Evolutionary conservation across 2,329 filamentous ascomycete genomes (phyloP).

Genomic region (Zalaria sp.): DNA sequence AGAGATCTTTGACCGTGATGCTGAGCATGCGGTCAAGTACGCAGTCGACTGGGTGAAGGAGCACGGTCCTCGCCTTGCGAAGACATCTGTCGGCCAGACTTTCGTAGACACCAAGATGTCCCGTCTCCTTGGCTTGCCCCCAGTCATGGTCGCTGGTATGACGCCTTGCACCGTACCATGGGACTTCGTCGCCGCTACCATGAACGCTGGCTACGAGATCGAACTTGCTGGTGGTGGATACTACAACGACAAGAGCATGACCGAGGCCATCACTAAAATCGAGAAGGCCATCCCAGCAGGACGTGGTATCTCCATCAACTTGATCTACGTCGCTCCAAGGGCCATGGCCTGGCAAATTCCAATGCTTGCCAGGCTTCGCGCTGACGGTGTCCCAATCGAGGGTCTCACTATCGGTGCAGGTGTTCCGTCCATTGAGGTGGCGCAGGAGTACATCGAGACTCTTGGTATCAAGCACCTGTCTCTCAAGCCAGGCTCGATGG

Average conservation of each 20-base stretch:
- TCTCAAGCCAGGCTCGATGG: conserved; percentile 84
- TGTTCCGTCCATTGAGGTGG: conserved; percentile 85
- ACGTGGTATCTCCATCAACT: conserved; percentile 75
- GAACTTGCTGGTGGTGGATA: conserved; percentile 85
- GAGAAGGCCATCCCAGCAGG: conserved; percentile 72
- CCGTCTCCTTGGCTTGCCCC: conserved; percentile 68
- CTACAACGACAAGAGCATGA: conserved; percentile 72
- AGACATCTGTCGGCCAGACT: conserved; percentile 75
- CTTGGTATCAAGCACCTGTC: conserved; percentile 83
- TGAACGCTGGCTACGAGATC: conserved; percentile 91
- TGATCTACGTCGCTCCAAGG: conserved; percentile 81
- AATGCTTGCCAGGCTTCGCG: conserved; percentile 61
- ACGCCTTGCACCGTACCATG: conserved; percentile 78
- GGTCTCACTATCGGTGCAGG: conserved; percentile 86
- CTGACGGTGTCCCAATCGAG: conserved; percentile 81
- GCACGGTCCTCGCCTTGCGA: conserved; percentile 82
- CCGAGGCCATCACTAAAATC: conserved; percentile 68
- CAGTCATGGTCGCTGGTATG: conserved; percentile 87
- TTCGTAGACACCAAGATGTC: conserved; percentile 97
- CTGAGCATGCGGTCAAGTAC: conserved; percentile 86
- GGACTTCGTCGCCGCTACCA: conserved; percentile 84
- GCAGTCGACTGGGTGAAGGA: conserved; percentile 97
- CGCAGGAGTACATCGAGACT: conserved; percentile 86
- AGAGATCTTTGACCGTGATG: conserved; percentile 91
- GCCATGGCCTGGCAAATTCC: conserved; percentile 92